Percentiles rank a stretch among this genome's conserved stretches.
These are phyloP conservation scores for Condylostoma magnum DNA, from an alignment of 169 alveolate species.

Conservation along the genomic window DNA sequence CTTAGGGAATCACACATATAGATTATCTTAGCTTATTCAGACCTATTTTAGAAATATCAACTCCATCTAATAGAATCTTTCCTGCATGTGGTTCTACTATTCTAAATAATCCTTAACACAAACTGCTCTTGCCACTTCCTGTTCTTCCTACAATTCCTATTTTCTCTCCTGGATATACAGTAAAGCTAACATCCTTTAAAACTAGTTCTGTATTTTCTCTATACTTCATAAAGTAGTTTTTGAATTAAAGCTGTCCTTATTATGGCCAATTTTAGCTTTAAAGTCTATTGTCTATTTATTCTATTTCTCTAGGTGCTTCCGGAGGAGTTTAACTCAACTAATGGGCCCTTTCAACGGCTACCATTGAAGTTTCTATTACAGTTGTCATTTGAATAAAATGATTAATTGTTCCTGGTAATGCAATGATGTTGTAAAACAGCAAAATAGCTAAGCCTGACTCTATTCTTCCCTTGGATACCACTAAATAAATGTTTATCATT, in stretches of 20 bases:
- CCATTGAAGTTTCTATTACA: not conserved
- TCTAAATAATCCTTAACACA: constrained; percentile 58
- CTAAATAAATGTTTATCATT: not conserved
- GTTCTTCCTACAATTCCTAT: constrained; percentile 88
- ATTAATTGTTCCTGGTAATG: not conserved
- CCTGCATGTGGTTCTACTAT: constrained; percentile 49
- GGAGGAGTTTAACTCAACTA: not conserved
- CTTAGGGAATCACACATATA: constrained; percentile 76
- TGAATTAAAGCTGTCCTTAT: constrained; percentile 61
- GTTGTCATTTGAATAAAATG: not conserved
- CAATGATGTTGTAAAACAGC: not conserved
- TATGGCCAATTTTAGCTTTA: constrained; percentile 47
- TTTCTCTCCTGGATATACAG: constrained; percentile 66
- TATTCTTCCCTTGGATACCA: not conserved
- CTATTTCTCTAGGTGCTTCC: constrained; percentile 6
- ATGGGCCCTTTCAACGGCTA: constrained; percentile 8
- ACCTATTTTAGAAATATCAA: constrained; percentile 46
- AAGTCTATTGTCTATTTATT: not conserved
- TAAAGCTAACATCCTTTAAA: constrained; percentile 51
- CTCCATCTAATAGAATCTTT: constrained; percentile 56
- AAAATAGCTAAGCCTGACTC: constrained; percentile 1
- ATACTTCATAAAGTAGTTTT: constrained; percentile 55
- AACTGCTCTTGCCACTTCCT: constrained; percentile 81
- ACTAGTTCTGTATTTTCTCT: constrained; percentile 74
- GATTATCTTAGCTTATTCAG: constrained; percentile 50